A percentile compares a stretch with the other conserved stretches of the same genome.
These are phyloP conservation scores for Kazachstania psychrophila DNA, from an alignment of 805 yeast species.

Conservation along the genomic window DNA sequence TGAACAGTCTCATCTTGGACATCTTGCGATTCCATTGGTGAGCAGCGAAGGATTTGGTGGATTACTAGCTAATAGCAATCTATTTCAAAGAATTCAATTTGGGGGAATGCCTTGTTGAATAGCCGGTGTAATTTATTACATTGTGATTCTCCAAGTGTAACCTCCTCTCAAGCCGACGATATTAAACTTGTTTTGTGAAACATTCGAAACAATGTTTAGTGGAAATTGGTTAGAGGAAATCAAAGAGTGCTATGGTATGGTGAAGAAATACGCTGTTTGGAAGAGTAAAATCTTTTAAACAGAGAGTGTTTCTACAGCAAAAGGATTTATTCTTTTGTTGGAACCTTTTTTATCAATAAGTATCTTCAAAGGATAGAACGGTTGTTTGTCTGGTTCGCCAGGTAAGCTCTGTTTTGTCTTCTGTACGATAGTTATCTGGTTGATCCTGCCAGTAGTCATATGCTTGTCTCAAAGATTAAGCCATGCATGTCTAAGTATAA, in stretches of 20 bases:
- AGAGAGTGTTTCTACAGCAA: slow-evolving; percentile 8
- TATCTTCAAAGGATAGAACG: slow-evolving; percentile 14
- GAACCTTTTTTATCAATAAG: slow-evolving; percentile 6
- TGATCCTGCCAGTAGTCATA: slow-evolving; percentile 46
- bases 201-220: slow-evolving; percentile 23
- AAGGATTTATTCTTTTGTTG: not conserved
- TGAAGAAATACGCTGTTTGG: slow-evolving; percentile 9
- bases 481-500: slow-evolving; percentile 42
- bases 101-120: slow-evolving; percentile 25
- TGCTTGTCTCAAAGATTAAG: slow-evolving; percentile 46
- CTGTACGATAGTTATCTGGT: slow-evolving; percentile 33
- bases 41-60: slow-evolving; percentile 31
- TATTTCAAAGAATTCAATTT: slow-evolving; percentile 21
- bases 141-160: slow-evolving; percentile 25
- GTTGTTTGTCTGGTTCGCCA: too few relatives aligned
- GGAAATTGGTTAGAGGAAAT: slow-evolving; percentile 25
- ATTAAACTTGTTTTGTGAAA: slow-evolving; percentile 23
- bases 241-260: slow-evolving; percentile 28
- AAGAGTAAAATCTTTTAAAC: slow-evolving; percentile 13
- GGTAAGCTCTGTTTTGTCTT: slow-evolving; percentile 13
- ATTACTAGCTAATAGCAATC: slow-evolving; percentile 27
- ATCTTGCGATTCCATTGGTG: slow-evolving; percentile 28
- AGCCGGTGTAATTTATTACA: slow-evolving; percentile 20
- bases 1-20: slow-evolving; percentile 29
- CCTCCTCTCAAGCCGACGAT: slow-evolving; percentile 28